Base-by-base conservation (phyloP, 2,329 filamentous ascomycete species). In the Ophiocordyceps unilateralis region DNA sequence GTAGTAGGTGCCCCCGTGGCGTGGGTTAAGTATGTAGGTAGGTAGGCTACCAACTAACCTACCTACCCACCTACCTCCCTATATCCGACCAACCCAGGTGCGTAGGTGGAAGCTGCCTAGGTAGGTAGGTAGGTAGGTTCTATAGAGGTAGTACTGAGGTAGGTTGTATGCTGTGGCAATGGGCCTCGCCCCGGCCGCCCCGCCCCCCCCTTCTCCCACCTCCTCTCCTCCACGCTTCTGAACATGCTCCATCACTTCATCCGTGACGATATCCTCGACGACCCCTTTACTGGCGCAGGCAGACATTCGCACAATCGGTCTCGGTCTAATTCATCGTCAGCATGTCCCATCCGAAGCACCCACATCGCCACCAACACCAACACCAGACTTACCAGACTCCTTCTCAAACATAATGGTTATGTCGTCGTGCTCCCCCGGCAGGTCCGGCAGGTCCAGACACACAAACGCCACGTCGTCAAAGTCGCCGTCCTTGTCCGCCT, bases 371-470 rank as follows among this genome's bases (percentile, higher is more conserved):
- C 19, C 20, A 12, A 3, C 20, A 6, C 19, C 7, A 12, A 26
- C 24, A 9, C 11, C 11, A 5, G 12, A 15, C 81, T 67, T 62
- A 87, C 83, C 81, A 54, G 72, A 67, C 57, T 85, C 81, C 39
- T 70, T 79, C 49, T 93, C 86, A 66, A 95, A 95, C 47, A 80
- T 62, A 53, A 95, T 79, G 11, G 80, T 74, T 50, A 95, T 85
- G 63, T 95, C 88, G 58, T 94, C 88, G 61, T 94, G 86, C 63
- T 94, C 88, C 41, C 84, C 84, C 1, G 87, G 84, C 59, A 93
- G 83, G 53, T 94, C 87, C 17, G 87, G 81, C 59, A 87, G 75
- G 59, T 94, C 88, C 45, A 94, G 63, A 57, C 84, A 91, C 34
- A 93, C 72, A 63, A 89, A 94, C 22, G 77, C 74, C 56, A 78